These are phyloP conservation scores for Corylus avellana DNA, from an alignment of 306 rosid genomes.

Conservation along the genomic window DNA sequence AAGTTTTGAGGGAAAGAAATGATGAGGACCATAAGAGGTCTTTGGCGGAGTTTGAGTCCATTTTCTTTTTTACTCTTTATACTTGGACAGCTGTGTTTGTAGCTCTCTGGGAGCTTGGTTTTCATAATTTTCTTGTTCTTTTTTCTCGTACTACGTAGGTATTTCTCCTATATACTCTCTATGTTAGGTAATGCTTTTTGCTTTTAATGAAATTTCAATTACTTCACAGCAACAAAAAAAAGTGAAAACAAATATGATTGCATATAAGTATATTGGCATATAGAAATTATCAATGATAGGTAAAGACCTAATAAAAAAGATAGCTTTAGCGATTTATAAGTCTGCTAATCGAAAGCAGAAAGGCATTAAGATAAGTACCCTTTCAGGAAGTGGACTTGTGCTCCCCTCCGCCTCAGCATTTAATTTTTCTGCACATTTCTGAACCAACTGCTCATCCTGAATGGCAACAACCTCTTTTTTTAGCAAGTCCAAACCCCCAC, in stretches of 20 bases:
- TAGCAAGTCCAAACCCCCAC: constrained; percentile 24
- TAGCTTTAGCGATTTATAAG: not conserved
- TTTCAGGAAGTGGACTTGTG: constrained; percentile 79
- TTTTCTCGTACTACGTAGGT: too few relatives aligned
- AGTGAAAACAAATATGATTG: not conserved
- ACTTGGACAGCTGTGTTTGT: too few relatives aligned
- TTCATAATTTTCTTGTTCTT: too few relatives aligned
- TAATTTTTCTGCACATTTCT: constrained; percentile 69
- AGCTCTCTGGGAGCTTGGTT: too few relatives aligned
- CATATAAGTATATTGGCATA: not conserved
- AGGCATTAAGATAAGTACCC: constrained; percentile 50
- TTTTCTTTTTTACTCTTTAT: too few relatives aligned
- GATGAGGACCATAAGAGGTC: too few relatives aligned
- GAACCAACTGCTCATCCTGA: constrained; percentile 32
- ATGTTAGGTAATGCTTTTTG: too few relatives aligned
- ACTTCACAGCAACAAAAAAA: not conserved
- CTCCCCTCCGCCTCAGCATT: constrained; percentile 66
- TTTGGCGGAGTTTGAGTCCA: too few relatives aligned
- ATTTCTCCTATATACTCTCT: too few relatives aligned
- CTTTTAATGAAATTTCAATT: not conserved
- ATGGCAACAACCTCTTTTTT: constrained; percentile 31
- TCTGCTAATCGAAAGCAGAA: not conserved
- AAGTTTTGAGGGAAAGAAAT: too few relatives aligned
- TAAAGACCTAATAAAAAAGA: not conserved
- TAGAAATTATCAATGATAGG: not conserved